Evolutionary conservation across 1,284 basidiomycete genomes (phyloP), one percentile per base, ranked within the genome.

Genomic region (Tylopilus microsporus): DNA sequence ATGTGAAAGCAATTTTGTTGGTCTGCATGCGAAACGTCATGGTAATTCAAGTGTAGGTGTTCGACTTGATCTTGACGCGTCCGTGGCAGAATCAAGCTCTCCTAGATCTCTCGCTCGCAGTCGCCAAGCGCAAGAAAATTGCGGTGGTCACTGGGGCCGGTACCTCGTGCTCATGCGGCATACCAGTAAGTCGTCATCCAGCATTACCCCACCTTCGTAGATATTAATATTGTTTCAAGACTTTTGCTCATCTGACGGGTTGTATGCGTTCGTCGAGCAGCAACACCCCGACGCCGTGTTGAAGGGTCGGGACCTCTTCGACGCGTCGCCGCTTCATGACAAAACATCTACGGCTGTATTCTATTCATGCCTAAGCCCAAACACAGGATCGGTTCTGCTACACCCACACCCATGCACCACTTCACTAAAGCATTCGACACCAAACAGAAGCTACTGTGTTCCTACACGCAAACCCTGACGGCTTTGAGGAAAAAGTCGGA

Each of bases 361-460:
- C 74, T 94, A 95, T 97, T 98, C 76, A 94, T 98, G 60, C 90
- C 94, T 6, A 85, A 91, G 68, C 85, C 98, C 59, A 94, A 94
- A 68, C 78, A 82, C 50, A 86, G 91, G 53, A 87, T 96, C 64
- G 87, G 93, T 68, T 74, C 74, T 42, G 92, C 93, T n/a, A 72
- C 82, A 51, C 92, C 92, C 3, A 88, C 93, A 7, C 82, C 85
- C 2, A 97, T 95, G 5, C 95, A 98, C 72, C 82, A 82, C 59
- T 95, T 98, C 73, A 85, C 98, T 60, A 89, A 89, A 67, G 87
- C 85, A 8, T 82, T 98, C 0, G 90, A 96, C 65, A 73, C 79
- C 12, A 92, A 93, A 74, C 89, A 90, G 55, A 93, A 90, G 68
- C 77, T 98, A 1, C 74, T 96, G 36, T 84, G 94, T 55, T 91